Conservation (phyloP, 2,329 filamentous ascomycete species). For the Fusarium sp. region DNA sequence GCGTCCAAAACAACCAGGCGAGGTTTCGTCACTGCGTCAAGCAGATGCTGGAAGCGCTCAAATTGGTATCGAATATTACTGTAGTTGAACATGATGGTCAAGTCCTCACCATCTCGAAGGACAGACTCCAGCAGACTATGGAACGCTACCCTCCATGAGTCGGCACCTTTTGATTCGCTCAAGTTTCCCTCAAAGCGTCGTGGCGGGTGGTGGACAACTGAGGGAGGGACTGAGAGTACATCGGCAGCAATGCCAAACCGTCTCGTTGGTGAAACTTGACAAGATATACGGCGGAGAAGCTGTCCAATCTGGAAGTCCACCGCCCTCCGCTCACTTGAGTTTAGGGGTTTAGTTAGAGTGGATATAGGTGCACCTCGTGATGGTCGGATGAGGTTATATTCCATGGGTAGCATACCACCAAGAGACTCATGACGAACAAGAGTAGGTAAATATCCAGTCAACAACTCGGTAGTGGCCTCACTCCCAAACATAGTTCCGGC, state of each 20-base stretch:
- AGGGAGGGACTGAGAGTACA: slow-evolving; percentile 43
- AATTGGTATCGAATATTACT: slow-evolving; percentile 66
- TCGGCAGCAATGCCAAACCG: slow-evolving; percentile 59
- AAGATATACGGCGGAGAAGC: slow-evolving; percentile 60
- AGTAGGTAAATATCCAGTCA: slow-evolving; percentile 56
- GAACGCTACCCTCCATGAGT: slow-evolving; percentile 69
- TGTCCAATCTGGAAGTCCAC: slow-evolving; percentile 63
- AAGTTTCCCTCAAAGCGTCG: slow-evolving; percentile 44
- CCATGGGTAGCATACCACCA: slow-evolving; percentile 48
- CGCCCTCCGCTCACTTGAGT: slow-evolving; percentile 50
- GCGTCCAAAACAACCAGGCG: slow-evolving; percentile 68
- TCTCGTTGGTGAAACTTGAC: slow-evolving; percentile 59
- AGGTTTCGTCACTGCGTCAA: slow-evolving; percentile 66
- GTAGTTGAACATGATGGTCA: slow-evolving; percentile 70
- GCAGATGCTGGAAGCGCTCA: slow-evolving; percentile 59
- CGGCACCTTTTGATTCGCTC: slow-evolving; percentile 43
- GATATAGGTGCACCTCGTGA: slow-evolving; percentile 56
- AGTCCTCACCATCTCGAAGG: slow-evolving; percentile 71
- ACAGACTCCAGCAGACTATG: slow-evolving; percentile 67
- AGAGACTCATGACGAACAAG: slow-evolving; percentile 56
- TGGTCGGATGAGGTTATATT: slow-evolving; percentile 60
- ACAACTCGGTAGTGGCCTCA: slow-evolving; percentile 9
- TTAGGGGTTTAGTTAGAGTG: slow-evolving; percentile 52
- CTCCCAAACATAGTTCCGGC: background rate
- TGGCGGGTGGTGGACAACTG: slow-evolving; percentile 23